Conservation (phyloP, 2,329 filamentous ascomycete genomes). For the Trichocomaceae sp. region DNA sequence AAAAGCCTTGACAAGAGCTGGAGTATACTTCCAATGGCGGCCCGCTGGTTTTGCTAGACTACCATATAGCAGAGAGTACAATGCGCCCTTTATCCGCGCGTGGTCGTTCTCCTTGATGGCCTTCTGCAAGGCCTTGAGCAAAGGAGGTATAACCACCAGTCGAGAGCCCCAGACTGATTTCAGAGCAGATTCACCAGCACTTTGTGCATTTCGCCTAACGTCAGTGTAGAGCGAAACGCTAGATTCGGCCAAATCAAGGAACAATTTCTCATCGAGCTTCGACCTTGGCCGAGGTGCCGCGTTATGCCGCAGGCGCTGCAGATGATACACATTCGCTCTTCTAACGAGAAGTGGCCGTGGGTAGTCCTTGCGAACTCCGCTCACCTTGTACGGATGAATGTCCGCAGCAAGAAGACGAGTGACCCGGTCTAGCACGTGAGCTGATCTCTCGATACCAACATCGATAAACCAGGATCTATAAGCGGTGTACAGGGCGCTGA, state of each 20-base stretch:
- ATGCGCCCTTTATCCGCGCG: constrained; percentile 85
- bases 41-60: constrained; percentile 81
- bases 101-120: constrained; percentile 76
- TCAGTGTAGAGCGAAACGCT: constrained; percentile 90
- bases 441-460: constrained; percentile 90
- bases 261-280: constrained; percentile 75
- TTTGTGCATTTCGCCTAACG: constrained; percentile 88
- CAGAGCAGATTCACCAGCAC: constrained; percentile 83
- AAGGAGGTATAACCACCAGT: constrained; percentile 79
- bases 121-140: constrained; percentile 69
- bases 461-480: constrained; percentile 97
- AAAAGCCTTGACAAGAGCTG: constrained; percentile 80
- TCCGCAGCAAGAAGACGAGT: constrained; percentile 78
- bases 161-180: constrained; percentile 85
- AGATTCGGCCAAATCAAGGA: constrained; percentile 83
- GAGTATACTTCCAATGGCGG: constrained; percentile 91
- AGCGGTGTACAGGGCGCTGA: constrained; percentile 84
- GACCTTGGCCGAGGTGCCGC: constrained; percentile 80
- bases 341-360: constrained; percentile 87
- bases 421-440: constrained; percentile 84
- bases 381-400: constrained; percentile 88
- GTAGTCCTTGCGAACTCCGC: constrained; percentile 83
- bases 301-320: constrained; percentile 91
- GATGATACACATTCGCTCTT: constrained; percentile 87
- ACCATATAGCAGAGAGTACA: constrained; percentile 86